A percentile compares a stretch with the other conserved stretches of the same genome.
These are phyloP conservation scores for Sophora flavescens DNA, from an alignment of 306 rosid genomes.

Conservation along the genomic window DNA sequence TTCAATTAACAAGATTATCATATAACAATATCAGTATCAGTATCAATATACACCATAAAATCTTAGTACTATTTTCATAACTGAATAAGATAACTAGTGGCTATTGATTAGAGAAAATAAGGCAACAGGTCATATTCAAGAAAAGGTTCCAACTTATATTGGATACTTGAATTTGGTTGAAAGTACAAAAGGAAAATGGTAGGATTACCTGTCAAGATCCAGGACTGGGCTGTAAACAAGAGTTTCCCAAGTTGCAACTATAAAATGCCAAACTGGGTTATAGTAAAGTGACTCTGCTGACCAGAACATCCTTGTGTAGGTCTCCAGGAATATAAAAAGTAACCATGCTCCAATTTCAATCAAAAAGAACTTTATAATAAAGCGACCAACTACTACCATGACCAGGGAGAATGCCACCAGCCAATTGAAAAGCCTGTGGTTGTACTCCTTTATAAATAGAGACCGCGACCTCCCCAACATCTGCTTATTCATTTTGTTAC, in stretches of 20 bases:
- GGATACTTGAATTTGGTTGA: background rate
- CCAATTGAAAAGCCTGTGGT: slow-evolving; percentile 95
- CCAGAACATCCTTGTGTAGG: slow-evolving; percentile 97
- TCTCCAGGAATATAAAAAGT: slow-evolving; percentile 93
- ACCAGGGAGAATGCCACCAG: slow-evolving; percentile 92
- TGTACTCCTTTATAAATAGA: slow-evolving; percentile 88
- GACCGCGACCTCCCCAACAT: slow-evolving; percentile 86
- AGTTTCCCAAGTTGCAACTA: slow-evolving; percentile 91
- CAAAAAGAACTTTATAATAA: slow-evolving; percentile 77
- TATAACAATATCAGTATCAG: slow-evolving; percentile 20
- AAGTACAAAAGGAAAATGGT: slow-evolving; percentile 17
- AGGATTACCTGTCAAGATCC: slow-evolving; percentile 90
- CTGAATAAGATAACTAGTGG: slow-evolving; percentile 10
- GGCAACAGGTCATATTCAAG: background rate
- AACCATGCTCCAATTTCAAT: slow-evolving; percentile 93
- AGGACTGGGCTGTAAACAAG: slow-evolving; percentile 91
- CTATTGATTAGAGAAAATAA: background rate
- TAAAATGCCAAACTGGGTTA: slow-evolving; percentile 85
- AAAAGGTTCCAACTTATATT: background rate
- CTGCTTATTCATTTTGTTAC: slow-evolving; percentile 50
- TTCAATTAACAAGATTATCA: slow-evolving; percentile 27
- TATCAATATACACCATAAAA: background rate
- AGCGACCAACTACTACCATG: slow-evolving; percentile 93
- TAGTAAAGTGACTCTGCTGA: slow-evolving; percentile 92
- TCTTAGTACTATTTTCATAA: background rate